Evolutionary conservation across 352 stramenopile genomes (phyloP).

Genomic region (Phytopythium vexans): DNA sequence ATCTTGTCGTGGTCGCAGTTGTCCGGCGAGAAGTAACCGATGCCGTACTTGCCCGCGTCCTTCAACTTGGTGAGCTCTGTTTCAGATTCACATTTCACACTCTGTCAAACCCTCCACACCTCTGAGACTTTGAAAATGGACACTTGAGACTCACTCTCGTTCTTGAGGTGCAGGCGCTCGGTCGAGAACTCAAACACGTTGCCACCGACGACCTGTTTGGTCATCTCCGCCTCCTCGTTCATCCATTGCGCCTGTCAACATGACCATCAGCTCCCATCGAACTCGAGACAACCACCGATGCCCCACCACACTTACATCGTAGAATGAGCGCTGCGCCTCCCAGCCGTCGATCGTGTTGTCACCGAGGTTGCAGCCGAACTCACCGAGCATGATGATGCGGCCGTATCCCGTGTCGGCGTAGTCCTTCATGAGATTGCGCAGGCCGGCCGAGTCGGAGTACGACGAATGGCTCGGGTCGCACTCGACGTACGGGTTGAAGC

Average conservation of each 20-base stretch:
- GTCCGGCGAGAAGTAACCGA: conserved; percentile 70
- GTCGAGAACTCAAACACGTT: conserved; percentile 77
- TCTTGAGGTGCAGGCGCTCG: conserved; percentile 46
- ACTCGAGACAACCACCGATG: too few species aligned
- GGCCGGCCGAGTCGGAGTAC: conserved; percentile 49
- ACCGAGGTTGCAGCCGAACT: conserved; percentile 71
- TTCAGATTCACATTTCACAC: neutral
- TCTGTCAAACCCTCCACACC: neutral
- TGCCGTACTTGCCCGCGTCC: conserved; percentile 64
- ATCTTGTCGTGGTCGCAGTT: conserved; percentile 62
- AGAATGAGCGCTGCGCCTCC: conserved; percentile 61
- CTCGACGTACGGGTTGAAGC: conserved; percentile 60
- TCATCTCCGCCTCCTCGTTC: conserved; percentile 71
- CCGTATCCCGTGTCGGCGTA: conserved; percentile 42
- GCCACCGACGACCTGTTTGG: conserved; percentile 52
- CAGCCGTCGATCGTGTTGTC: conserved; percentile 65
- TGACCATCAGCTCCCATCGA: conserved; percentile 1
- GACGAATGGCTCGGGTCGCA: conserved; percentile 44
- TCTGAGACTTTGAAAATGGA: neutral
- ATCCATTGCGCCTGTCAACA: conserved; percentile 57
- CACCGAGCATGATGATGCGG: conserved; percentile 64
- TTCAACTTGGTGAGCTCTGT: conserved; percentile 35
- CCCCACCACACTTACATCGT: conserved; percentile 25
- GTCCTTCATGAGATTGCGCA: conserved; percentile 59
- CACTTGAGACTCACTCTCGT: conserved; percentile 18